These are phyloP conservation scores for Hyaloscypha variabilis DNA, from an alignment of 495 filamentous ascomycete species.

Conservation along the genomic window DNA sequence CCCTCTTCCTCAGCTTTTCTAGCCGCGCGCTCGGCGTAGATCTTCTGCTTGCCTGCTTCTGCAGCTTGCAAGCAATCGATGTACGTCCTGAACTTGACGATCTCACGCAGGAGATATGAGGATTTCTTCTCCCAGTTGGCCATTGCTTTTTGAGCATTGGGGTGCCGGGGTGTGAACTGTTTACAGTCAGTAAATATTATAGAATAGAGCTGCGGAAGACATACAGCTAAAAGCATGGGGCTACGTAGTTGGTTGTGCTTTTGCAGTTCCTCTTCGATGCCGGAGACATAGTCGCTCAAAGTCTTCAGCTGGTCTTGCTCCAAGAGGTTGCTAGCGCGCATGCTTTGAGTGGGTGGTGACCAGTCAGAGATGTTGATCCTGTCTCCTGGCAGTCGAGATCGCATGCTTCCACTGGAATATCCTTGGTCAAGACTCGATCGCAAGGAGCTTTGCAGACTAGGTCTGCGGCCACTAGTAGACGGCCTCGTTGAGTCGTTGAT, in stretches of 20 bases:
- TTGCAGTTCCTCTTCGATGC: conserved; percentile 82
- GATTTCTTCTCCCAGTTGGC: conserved; percentile 97
- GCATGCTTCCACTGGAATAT: conserved; percentile 39
- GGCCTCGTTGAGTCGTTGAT: conserved; percentile 45
- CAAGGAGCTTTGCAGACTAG: conserved; percentile 72
- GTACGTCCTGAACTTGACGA: conserved; percentile 94
- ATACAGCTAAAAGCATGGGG: conserved; percentile 80
- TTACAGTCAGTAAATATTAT: conserved; percentile 10
- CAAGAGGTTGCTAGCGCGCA: conserved; percentile 75
- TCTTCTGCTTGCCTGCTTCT: conserved; percentile 41
- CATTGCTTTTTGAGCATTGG: conserved; percentile 81
- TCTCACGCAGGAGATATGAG: conserved; percentile 88
- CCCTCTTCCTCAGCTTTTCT: conserved; percentile 33
- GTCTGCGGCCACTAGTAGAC: conserved; percentile 43
- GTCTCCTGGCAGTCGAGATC: conserved; percentile 80
- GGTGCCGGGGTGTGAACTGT: conserved; percentile 80
- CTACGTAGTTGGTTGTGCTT: conserved; percentile 84
- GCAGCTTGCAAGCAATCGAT: conserved; percentile 72
- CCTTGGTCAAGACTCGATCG: conserved; percentile 73
- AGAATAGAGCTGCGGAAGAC: conserved; percentile 27
- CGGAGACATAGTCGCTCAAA: conserved; percentile 76
- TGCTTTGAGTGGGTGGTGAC: conserved; percentile 88
- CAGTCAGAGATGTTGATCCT: conserved; percentile 85
- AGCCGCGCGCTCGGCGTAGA: conserved; percentile 53
- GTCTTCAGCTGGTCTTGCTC: conserved; percentile 82